These are phyloP conservation scores for Jamesozyma piceae DNA, from an alignment of 805 yeast genomes.

Conservation along the genomic window DNA sequence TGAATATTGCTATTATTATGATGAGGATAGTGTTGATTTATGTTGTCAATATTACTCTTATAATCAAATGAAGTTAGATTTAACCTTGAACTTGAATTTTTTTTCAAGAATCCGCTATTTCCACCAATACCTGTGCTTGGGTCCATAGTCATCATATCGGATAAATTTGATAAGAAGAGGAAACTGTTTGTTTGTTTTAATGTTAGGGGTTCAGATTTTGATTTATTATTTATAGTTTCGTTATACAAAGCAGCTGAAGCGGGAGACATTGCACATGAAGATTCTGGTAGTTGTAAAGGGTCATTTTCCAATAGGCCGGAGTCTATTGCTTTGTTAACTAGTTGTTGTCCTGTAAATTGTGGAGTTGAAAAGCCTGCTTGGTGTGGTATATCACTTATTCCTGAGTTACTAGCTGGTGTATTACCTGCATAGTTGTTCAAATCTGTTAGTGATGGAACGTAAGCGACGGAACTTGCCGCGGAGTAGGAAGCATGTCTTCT, in stretches of 20 bases:
- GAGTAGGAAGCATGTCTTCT: slow-evolving; percentile 36
- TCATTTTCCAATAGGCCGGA: slow-evolving; percentile 21
- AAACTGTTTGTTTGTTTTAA: slow-evolving; percentile 1
- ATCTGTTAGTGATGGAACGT: slow-evolving; percentile 10
- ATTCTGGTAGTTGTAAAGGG: slow-evolving; percentile 14
- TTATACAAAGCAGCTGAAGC: background rate
- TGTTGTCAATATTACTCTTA: background rate
- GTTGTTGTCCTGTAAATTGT: slow-evolving; percentile 45
- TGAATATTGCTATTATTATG: background rate
- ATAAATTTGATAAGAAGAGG: slow-evolving; percentile 23
- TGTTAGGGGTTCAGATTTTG: slow-evolving; percentile 1
- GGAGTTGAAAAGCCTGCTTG: slow-evolving; percentile 79
- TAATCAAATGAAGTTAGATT: slow-evolving; percentile 30
- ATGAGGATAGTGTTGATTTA: background rate
- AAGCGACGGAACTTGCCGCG: slow-evolving; percentile 32
- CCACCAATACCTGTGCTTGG: slow-evolving; percentile 36
- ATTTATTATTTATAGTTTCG: background rate
- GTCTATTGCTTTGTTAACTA: slow-evolving; percentile 24
- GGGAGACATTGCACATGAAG: background rate
- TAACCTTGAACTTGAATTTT: slow-evolving; percentile 16
- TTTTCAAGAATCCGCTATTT: slow-evolving; percentile 28
- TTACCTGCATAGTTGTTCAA: background rate
- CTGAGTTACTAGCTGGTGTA: background rate
- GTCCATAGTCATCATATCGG: slow-evolving; percentile 34
- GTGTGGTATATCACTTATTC: slow-evolving; percentile 34